Base-by-base conservation (phyloP, 805 yeast species). In the Candida pseudoglaebosa region DNA sequence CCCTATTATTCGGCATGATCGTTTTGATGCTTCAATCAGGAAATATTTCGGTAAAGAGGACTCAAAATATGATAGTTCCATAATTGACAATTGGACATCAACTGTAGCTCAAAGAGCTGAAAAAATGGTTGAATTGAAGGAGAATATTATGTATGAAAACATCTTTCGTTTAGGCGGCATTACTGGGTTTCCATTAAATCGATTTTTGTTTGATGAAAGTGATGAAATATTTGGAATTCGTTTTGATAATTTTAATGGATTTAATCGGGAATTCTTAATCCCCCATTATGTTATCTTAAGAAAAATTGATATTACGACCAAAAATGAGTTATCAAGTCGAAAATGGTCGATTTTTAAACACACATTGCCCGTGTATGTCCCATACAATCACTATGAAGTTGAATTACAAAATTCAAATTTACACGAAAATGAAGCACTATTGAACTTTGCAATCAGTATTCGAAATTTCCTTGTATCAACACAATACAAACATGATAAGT, bases 161-260 rank as follows among this genome's bases (percentile, higher is more conserved):
- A 54, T 74, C 14, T 65, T 61, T 39, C 49, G 82, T 37, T 48
- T 75, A 40, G 72, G 67, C 5, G 80, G 80, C 1, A 49, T 72
- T 21, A 75, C 81, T 0, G 71, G 72, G 0, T 77, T 77, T 39
- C 77, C 78, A 0, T 61, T 77, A 30, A 72, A 71, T 44, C 61
- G 60, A 40, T 42, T 41, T 14, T 40, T 61, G 17, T 59, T 61
- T 34, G 61, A 50, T 8, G 40, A 47, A 0, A 51, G 46, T 28
- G 65, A 59, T 7, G 51, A 55, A 8, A 51, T 65, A 24, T 42
- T 77, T 21, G 82, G 82, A 0, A 44, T 77, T 5, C 53, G 82
- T n/a, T 75, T 75, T 47, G 82, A 77, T 42, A 47, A 65, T 2
- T 67, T 61, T 44, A 52, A 60, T 2, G 44, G 47, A 12, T 24